phyloP scores from a whole-genome alignment of 495 filamentous ascomycete species.

The Chaetomidium leptoderma region DNA sequence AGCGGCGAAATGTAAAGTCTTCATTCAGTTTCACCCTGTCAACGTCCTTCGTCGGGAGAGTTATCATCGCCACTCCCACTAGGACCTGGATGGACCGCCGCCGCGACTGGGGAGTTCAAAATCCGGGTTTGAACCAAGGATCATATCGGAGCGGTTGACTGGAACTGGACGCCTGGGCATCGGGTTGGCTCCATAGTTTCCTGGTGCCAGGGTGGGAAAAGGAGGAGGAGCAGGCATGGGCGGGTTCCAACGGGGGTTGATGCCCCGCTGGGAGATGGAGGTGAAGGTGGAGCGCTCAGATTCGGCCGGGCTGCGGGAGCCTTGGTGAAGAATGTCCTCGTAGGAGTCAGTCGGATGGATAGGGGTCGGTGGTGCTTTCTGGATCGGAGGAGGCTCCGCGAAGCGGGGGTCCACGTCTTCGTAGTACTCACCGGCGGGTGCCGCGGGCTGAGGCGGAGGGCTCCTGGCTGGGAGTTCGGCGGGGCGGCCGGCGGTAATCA shows the following conservation, averaged over 20 bases:
- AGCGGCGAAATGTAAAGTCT: neutral
- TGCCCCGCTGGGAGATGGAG: slow-evolving; percentile 74
- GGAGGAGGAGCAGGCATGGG: slow-evolving; percentile 41
- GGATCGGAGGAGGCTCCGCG: slow-evolving; percentile 40
- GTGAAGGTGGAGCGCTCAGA: slow-evolving; percentile 79
- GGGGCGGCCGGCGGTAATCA: slow-evolving; percentile 33
- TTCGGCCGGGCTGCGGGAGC: slow-evolving; percentile 67
- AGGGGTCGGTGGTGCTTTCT: slow-evolving; percentile 29
- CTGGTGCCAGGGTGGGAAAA: slow-evolving; percentile 31
- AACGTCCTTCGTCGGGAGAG: slow-evolving; percentile 24
- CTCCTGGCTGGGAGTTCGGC: slow-evolving; percentile 39
- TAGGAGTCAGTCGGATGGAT: slow-evolving; percentile 33
- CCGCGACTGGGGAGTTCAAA: slow-evolving; percentile 55
- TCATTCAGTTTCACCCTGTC: neutral
- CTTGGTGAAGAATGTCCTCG: slow-evolving; percentile 61
- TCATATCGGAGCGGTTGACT: slow-evolving; percentile 51
- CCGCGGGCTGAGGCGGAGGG: slow-evolving; percentile 29
- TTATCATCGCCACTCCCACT: slow-evolving; percentile 28
- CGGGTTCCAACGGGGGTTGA: slow-evolving; percentile 78
- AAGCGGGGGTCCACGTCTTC: slow-evolving; percentile 95
- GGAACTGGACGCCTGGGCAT: slow-evolving; percentile 40
- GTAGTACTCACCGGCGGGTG: slow-evolving; percentile 61
- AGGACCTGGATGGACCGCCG: slow-evolving; percentile 20
- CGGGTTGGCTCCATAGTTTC: slow-evolving; percentile 14
- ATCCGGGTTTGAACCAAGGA: slow-evolving; percentile 69